Evolutionary conservation across 495 filamentous ascomycete genomes (phyloP).

Genomic region (Staphylotrichum tortipilum): DNA sequence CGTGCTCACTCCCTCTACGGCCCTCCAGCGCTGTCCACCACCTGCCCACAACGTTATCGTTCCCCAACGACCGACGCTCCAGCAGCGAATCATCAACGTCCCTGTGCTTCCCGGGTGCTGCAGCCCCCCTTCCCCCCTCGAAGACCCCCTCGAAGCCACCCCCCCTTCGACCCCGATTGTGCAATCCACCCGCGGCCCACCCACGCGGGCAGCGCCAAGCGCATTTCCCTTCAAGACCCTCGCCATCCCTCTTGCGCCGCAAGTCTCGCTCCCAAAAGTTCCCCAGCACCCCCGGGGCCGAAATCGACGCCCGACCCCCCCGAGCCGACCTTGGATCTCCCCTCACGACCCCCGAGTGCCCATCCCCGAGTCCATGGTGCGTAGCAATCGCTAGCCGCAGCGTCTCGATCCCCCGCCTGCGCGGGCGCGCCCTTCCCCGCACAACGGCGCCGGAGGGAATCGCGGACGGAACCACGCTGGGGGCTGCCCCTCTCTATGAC

Average conservation of each 20-base stretch:
- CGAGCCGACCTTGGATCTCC: background rate
- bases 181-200: conserved; percentile 11
- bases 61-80: too few relatives aligned
- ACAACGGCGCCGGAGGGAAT: conserved; percentile 31
- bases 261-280: background rate
- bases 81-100: too few relatives aligned
- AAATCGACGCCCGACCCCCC: background rate
- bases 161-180: conserved; percentile 7
- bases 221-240: conserved; percentile 11
- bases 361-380: conserved; percentile 36
- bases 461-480: conserved; percentile 3
- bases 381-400: conserved; percentile 37
- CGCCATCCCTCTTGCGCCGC: conserved; percentile 4
- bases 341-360: background rate
- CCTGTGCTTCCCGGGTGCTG: too few relatives aligned
- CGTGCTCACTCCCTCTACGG: conserved; percentile 2
- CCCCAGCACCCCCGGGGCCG: background rate
- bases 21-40: too few relatives aligned
- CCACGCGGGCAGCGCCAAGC: conserved; percentile 16
- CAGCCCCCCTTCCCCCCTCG: too few relatives aligned
- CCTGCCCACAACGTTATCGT: too few relatives aligned
- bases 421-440: conserved; percentile 48
- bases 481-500: background rate
- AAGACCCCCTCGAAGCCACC: too few relatives aligned
- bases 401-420: conserved; percentile 41